Percentiles rank a stretch among this genome's conserved stretches.
These are phyloP conservation scores for Fraxinus paxiana DNA, from an alignment of 305 asterid species.

Conservation along the genomic window DNA sequence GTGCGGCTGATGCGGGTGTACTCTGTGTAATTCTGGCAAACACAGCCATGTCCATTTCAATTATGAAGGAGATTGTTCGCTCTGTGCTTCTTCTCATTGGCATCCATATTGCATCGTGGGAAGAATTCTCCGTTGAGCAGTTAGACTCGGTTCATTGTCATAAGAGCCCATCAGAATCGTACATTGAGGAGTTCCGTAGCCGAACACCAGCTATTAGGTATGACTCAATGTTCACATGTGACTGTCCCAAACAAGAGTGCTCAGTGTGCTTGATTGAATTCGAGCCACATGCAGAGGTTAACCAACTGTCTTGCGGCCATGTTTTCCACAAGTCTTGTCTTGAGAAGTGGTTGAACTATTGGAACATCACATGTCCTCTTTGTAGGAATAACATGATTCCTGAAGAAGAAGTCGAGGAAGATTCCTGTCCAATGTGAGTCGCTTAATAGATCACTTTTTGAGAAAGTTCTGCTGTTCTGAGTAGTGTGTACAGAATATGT, in stretches of 20 bases:
- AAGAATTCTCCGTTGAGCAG: slow-evolving; percentile 56
- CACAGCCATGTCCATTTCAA: slow-evolving; percentile 82
- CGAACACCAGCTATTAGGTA: slow-evolving; percentile 54
- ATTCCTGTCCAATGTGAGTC: slow-evolving; percentile 75
- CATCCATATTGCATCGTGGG: slow-evolving; percentile 65
- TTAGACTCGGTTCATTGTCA: slow-evolving; percentile 40
- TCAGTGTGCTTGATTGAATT: slow-evolving; percentile 76
- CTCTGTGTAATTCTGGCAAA: slow-evolving; percentile 76
- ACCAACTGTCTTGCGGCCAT: slow-evolving; percentile 75
- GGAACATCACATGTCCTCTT: slow-evolving; percentile 94
- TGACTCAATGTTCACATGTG: slow-evolving; percentile 41
- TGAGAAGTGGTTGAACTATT: slow-evolving; percentile 81
- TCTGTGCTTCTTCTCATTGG: slow-evolving; percentile 71
- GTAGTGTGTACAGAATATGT: slow-evolving; percentile 32
- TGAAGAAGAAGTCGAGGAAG: slow-evolving; percentile 64
- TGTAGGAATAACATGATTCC: slow-evolving; percentile 76
- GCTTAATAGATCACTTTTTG: background rate
- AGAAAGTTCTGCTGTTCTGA: slow-evolving; percentile 31
- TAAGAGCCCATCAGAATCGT: slow-evolving; percentile 53
- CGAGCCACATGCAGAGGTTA: slow-evolving; percentile 61
- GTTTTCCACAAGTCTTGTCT: slow-evolving; percentile 77
- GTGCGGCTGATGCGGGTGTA: slow-evolving; percentile 84
- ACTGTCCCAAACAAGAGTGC: slow-evolving; percentile 54
- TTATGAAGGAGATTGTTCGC: slow-evolving; percentile 66
- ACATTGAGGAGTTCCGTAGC: slow-evolving; percentile 74